Conservation (phyloP, 1,139 yeast genomes). For the Yamadazyma songkhlaensis region DNA sequence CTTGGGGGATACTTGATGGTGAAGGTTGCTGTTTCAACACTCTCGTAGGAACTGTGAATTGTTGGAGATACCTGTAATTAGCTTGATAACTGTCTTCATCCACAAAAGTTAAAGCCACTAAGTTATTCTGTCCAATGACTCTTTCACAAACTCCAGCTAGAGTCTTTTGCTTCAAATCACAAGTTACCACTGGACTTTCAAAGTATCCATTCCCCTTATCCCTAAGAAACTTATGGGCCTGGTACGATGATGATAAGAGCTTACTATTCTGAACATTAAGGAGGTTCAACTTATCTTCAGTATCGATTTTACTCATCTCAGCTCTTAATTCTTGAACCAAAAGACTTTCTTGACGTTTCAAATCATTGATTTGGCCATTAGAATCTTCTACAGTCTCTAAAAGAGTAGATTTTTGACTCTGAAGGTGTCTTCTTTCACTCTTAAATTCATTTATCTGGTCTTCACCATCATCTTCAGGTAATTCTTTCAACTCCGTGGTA, state of each 20-base stretch:
- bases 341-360: conserved; percentile 16
- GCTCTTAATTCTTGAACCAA: conserved; percentile 20
- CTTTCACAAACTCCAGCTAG: conserved; percentile 59
- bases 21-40: conserved; percentile 14
- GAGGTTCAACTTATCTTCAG: conserved; percentile 52
- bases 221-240: conserved; percentile 31
- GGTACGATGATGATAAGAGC: conserved; percentile 29
- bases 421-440: background rate
- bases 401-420: conserved; percentile 11
- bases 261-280: conserved; percentile 22
- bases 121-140: conserved; percentile 51
- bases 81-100: conserved; percentile 27
- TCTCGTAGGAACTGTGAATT: conserved; percentile 38
- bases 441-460: conserved; percentile 3
- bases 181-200: conserved; percentile 77
- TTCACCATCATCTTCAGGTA: conserved; percentile 2
- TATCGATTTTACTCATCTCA: conserved; percentile 30
- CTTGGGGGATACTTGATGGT: conserved; percentile 18
- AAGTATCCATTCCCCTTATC: conserved; percentile 30
- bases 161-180: conserved; percentile 48
- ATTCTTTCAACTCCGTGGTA: conserved; percentile 1
- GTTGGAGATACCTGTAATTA: conserved; percentile 24
- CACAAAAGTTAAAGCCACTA: conserved; percentile 46
- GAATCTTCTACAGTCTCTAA: conserved; percentile 16
- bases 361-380: background rate